Evolutionary conservation across 2,329 filamentous ascomycete species (phyloP).

Genomic region (Trichoderma semiorbis): DNA sequence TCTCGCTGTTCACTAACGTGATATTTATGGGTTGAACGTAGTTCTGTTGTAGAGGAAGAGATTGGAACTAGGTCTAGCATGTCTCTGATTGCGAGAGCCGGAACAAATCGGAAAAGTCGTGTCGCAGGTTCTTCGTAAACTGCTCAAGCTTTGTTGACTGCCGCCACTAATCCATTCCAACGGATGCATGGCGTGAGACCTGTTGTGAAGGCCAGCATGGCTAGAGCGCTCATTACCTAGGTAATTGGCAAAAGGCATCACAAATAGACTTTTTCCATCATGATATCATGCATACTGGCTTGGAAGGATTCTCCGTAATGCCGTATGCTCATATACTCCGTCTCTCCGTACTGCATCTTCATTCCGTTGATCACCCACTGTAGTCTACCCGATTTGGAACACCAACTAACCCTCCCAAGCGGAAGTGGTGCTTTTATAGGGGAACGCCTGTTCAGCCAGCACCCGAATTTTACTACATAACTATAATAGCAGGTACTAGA

Average conservation of each 20-base stretch:
- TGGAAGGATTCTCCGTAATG: neutral
- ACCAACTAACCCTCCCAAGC: neutral
- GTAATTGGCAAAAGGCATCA: neutral
- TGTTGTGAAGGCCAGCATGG: neutral
- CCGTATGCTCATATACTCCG: neutral
- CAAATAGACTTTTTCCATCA: neutral
- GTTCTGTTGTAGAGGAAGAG: neutral
- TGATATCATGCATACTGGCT: neutral
- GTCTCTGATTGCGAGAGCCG: neutral
- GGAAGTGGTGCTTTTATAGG: no score
- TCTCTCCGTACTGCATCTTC: neutral
- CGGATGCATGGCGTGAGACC: neutral
- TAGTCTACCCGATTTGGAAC: neutral
- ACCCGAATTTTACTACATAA: no score
- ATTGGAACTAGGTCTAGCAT: neutral
- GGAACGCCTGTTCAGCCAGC: no score
- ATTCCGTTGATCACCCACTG: neutral
- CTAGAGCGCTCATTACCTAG: neutral
- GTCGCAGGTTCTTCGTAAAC: neutral
- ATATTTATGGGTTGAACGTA: neutral
- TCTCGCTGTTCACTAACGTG: neutral
- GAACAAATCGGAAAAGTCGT: neutral
- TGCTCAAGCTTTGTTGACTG: neutral
- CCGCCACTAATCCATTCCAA: neutral
- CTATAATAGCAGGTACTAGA: no score